These are phyloP conservation scores for Penicillium soppii DNA, from an alignment of 495 filamentous ascomycete genomes.

Conservation along the genomic window DNA sequence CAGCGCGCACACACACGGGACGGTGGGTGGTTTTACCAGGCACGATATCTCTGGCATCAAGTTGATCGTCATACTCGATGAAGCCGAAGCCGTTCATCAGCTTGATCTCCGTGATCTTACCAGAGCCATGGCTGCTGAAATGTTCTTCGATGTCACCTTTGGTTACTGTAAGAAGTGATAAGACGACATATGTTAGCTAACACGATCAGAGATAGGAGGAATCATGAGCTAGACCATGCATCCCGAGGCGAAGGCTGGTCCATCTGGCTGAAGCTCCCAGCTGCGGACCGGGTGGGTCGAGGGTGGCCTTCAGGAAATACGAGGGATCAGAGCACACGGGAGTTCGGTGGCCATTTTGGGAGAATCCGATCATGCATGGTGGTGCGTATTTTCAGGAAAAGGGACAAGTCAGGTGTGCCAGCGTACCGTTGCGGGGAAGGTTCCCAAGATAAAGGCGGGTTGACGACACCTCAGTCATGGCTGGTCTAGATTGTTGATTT, in stretches of 20 bases:
- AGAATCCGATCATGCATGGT: conserved; percentile 7
- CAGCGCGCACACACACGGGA: background rate
- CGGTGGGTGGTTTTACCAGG: conserved; percentile 63
- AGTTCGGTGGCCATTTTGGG: conserved; percentile 12
- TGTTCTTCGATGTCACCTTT: conserved; percentile 96
- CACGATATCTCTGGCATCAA: conserved; percentile 96
- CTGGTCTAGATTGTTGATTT: conserved; percentile 11
- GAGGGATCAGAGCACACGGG: background rate
- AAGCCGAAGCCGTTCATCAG: conserved; percentile 99
- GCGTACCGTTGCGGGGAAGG: conserved; percentile 92
- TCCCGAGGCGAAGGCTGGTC: background rate
- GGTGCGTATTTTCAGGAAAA: conserved; percentile 17
- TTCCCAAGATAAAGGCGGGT: conserved; percentile 97
- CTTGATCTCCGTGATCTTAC: conserved; percentile 98
- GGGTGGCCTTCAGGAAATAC: background rate
- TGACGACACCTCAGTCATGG: conserved; percentile 72
- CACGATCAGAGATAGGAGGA: conserved; percentile 9
- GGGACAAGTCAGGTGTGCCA: conserved; percentile 35
- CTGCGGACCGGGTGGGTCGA: conserved; percentile 5
- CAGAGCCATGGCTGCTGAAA: conserved; percentile 91
- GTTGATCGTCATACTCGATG: conserved; percentile 96
- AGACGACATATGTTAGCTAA: conserved; percentile 12
- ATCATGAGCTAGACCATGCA: background rate
- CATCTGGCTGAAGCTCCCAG: conserved; percentile 3
- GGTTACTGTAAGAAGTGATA: conserved; percentile 62